Evolutionary conservation across 495 filamentous ascomycete genomes (phyloP), one percentile per base, ranked within the genome.

Genomic region (Penicillium argentinense): DNA sequence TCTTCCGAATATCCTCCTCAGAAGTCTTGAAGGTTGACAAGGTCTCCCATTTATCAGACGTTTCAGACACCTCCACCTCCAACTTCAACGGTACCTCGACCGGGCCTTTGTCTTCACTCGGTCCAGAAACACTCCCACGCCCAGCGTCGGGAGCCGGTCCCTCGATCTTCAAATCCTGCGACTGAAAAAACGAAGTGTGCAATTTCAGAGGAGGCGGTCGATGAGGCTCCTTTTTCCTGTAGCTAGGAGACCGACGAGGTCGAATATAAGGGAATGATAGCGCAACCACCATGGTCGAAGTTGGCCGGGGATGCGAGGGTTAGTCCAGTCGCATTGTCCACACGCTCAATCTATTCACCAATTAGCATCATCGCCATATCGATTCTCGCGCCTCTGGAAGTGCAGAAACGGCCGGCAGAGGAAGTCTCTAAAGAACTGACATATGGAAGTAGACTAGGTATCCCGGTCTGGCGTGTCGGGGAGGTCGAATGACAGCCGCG

Each of bases 221-320:
- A 9, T 36, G 14, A 6, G 33, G 16, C 33, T 18, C 33, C 5
- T 36, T 36, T 8, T 36, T 36, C 33, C 9, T 36, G 33, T 19
- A 21, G 12, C 33, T 36, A 9, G 17, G 33, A 18, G 33, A 36
- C 33, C 33, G 33, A 9, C 33, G 33, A 3, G 33, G 14, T 21
- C 33, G 14, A 36, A 36, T 36, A 36, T 36, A 36, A 36, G 33
- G 33, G 17, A 36, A 36, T 8, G 33, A 36, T 9, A 36, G 18
- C 3, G 33, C 17, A 18, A 18, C n/a, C 33, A 36, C 17, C 17
- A 18, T 36, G 14, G 33, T 36, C 1, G 5, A 36, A 36, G 9
- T 11, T 21, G 5, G 33, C 21, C 33, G 21, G 21, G 17, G 16
- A n/a, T 36, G 7, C 8, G 16, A 9, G 13, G 13, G 17, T 36